A percentile compares a stretch with the other conserved stretches of the same genome.
Conservation (phyloP, 495 filamentous ascomycete genomes). For the Podospora pseudoanserina region DNA sequence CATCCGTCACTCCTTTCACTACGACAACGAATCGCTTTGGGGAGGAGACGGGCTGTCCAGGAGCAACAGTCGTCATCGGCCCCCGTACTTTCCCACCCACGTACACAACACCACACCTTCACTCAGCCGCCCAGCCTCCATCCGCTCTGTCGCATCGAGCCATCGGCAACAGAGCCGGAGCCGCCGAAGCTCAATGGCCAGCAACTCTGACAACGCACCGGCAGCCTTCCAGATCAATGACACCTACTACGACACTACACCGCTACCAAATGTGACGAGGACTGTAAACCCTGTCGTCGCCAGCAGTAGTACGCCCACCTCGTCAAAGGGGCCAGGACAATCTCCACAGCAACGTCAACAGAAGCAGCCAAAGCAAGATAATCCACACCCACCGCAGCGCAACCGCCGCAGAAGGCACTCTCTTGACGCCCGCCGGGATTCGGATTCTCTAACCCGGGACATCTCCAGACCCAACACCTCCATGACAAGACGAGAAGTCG, state of each 20-base stretch:
- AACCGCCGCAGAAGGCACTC: not conserved
- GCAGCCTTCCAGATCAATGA: slow-evolving; percentile 18
- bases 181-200: slow-evolving; percentile 13
- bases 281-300: not conserved
- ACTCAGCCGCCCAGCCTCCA: slow-evolving; percentile 15
- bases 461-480: not conserved
- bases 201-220: not conserved
- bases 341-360: not conserved
- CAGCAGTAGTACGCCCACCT: slow-evolving; percentile 1
- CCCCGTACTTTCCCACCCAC: slow-evolving; percentile 9
- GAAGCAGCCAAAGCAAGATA: not conserved
- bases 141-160: slow-evolving; percentile 14
- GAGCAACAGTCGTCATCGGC: slow-evolving; percentile 4
- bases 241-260: slow-evolving; percentile 25
- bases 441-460: not conserved
- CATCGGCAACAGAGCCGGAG: slow-evolving; percentile 12
- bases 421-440: not conserved
- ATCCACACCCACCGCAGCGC: not conserved
- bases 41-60: not conserved
- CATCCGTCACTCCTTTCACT: not conserved
- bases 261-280: slow-evolving; percentile 10
- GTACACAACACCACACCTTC: not conserved
- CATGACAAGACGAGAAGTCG: not conserved
- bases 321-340: not conserved
- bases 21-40: not conserved